Base-by-base conservation (phyloP, 176 grass and related monocot species). In the Pontederia crassipes region DNA sequence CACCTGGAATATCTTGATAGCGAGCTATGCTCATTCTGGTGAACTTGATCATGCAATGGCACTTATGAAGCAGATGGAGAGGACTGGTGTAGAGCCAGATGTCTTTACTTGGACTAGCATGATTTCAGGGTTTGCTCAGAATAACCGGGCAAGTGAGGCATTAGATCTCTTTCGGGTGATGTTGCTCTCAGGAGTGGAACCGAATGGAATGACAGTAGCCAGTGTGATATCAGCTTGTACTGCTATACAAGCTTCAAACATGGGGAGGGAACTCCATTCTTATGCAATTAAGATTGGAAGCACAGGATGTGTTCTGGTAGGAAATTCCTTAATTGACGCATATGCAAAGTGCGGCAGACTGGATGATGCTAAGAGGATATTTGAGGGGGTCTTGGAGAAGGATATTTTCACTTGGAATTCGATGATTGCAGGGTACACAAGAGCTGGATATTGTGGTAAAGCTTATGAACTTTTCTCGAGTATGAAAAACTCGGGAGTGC, bases 351-450 rank as follows among this genome's bases (percentile, higher is more conserved):
- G 82, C 74, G 87, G 61, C 28, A 80, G 81, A 60, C 49, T 80
- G 27, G 52, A 63, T 54, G 75, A 74, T 28, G 87, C 82, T 64
- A 52, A 53, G 66, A 79, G 35, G 61, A 64, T 90, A 40, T 90
- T 90, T 67, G 75, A 77, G 7, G 62, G 77, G 59, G 77, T 85
- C 52, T 59, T 65, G 0, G 87, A 82, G 52, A 86, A 90, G 74
- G 87, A 86, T 57, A 79, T 90, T 46, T 85, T 90, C 79, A 86
- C 81, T 20, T 90, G 79, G 87, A 90, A 90, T 77, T 90, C 87
- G 64, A 86, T 90, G 79, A 61, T 90, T 80, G 61, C 75, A 80
- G 82, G 82, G 45, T 90, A 82, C 65, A 55, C 82, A 24, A 82
- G 81, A 55, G 75, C 69, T 4, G 82, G 82, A 28, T 90, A 86